Evolutionary conservation across 2,329 filamentous ascomycete genomes (phyloP).

Genomic region (Exophiala oligosperma): DNA sequence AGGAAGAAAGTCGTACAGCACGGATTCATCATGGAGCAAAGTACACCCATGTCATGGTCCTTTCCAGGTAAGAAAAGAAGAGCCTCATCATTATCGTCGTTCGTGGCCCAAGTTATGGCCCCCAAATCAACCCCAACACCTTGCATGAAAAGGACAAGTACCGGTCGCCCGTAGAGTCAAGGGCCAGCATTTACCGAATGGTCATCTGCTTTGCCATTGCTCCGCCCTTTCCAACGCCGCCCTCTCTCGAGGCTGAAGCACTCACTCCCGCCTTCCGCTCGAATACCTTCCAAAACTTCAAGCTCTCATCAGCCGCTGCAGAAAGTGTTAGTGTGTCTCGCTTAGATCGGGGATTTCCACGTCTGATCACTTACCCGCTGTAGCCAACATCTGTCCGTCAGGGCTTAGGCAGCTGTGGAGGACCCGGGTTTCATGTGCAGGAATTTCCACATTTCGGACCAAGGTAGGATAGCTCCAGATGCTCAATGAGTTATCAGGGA

Average conservation of each 20-base stretch:
- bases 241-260: constrained; percentile 61
- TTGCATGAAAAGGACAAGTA: constrained; percentile 10
- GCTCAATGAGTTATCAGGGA: constrained; percentile 98
- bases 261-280: constrained; percentile 89
- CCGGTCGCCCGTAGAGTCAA: neutral
- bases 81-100: constrained; percentile 18
- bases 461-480: constrained; percentile 99
- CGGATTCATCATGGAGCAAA: constrained; percentile 1
- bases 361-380: constrained; percentile 63
- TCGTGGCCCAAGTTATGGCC: constrained; percentile 1
- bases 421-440: constrained; percentile 93
- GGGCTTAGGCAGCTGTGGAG: constrained; percentile 96
- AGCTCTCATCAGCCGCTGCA: constrained; percentile 83
- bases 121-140: constrained; percentile 12
- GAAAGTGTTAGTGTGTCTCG: constrained; percentile 25
- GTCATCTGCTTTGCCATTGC: constrained; percentile 95
- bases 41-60: neutral
- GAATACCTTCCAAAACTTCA: constrained; percentile 99
- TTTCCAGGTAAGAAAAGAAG: neutral
- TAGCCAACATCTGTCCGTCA: constrained; percentile 96
- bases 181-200: constrained; percentile 62
- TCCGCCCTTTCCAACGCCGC: constrained; percentile 73
- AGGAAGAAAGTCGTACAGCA: neutral
- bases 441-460: constrained; percentile 96
- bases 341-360: neutral